These are phyloP conservation scores for Colletotrichum tamarilloi DNA, from an alignment of 2,329 filamentous ascomycete genomes.

Conservation along the genomic window DNA sequence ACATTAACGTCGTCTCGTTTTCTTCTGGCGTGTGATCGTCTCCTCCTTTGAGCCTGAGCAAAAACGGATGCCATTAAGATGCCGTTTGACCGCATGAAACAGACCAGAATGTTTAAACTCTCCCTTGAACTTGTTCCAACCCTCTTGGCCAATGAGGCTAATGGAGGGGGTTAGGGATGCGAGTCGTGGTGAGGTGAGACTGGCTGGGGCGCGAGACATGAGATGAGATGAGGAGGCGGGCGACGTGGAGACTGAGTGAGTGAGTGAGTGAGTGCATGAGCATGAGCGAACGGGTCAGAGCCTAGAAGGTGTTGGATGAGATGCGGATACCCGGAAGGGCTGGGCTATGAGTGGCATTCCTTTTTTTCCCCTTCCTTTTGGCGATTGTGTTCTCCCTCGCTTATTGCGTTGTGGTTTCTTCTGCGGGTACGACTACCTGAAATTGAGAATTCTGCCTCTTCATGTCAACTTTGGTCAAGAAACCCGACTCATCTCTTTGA, in stretches of 20 bases:
- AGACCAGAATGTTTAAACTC: conserved; percentile 16
- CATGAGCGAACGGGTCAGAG: neutral
- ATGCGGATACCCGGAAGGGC: neutral
- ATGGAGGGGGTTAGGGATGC: neutral
- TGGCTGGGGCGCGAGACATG: conserved; percentile 16
- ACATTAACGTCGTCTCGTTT: conserved; percentile 12
- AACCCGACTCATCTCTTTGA: no score
- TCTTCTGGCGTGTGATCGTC: neutral
- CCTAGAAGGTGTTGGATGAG: neutral
- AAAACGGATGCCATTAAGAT: conserved; percentile 1
- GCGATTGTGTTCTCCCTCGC: neutral
- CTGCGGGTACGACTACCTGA: no score
- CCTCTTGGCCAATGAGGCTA: conserved; percentile 19
- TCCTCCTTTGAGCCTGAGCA: neutral
- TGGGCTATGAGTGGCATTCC: neutral
- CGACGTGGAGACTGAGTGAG: neutral
- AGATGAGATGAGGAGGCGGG: conserved; percentile 21
- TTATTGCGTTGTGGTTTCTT: neutral
- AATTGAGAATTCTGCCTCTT: no score
- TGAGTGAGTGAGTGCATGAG: neutral
- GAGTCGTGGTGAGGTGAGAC: conserved; percentile 18
- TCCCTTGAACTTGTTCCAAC: conserved; percentile 23
- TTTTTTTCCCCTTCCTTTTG: neutral
- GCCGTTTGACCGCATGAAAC: conserved; percentile 31
- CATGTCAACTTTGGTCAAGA: neutral